A percentile compares a stretch with the other conserved stretches of the same genome.
Conservation (phyloP, 371 early-diverging fungal genomes). For the Chytridiales sp. region DNA sequence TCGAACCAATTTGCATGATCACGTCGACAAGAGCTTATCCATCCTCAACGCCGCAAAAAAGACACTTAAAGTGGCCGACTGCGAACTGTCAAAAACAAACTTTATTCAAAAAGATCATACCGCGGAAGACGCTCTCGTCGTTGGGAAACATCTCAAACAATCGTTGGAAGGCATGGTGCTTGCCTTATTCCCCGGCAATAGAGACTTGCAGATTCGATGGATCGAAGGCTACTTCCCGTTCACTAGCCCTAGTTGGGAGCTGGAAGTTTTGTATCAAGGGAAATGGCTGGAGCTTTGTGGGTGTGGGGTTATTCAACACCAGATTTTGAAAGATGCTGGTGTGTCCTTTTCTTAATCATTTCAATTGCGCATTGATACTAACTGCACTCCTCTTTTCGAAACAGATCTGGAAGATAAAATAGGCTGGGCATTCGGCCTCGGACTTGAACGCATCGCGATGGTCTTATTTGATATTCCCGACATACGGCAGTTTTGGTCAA, state of each 20-base stretch:
- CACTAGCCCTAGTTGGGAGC: slow-evolving; percentile 95
- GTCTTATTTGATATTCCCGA: slow-evolving; percentile 93
- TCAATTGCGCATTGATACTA: too few relatives aligned
- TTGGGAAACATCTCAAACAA: slow-evolving; percentile 71
- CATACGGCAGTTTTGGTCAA: slow-evolving; percentile 94
- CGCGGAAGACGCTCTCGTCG: slow-evolving; percentile 55
- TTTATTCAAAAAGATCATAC: slow-evolving; percentile 52
- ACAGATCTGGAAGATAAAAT: slow-evolving; percentile 73
- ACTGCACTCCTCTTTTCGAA: too few relatives aligned
- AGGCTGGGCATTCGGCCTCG: slow-evolving; percentile 97
- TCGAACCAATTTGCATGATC: slow-evolving; percentile 5
- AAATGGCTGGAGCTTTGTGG: slow-evolving; percentile 96
- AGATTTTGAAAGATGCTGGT: slow-evolving; percentile 75
- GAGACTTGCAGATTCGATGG: slow-evolving; percentile 85
- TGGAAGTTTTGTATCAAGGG: slow-evolving; percentile 89
- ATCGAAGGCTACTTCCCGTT: slow-evolving; percentile 94
- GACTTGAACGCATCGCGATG: slow-evolving; percentile 96
- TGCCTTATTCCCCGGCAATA: slow-evolving; percentile 57
- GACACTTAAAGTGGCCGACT: slow-evolving; percentile 7
- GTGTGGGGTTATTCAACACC: slow-evolving; percentile 88
- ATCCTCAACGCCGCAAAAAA: slow-evolving; percentile 17
- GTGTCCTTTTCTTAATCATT: not conserved
- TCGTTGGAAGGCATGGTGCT: slow-evolving; percentile 79
- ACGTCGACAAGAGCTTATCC: not conserved
- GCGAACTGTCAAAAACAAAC: slow-evolving; percentile 18